phyloP scores from a whole-genome alignment of 345 rosid species.

The Eucalyptus marginata region DNA sequence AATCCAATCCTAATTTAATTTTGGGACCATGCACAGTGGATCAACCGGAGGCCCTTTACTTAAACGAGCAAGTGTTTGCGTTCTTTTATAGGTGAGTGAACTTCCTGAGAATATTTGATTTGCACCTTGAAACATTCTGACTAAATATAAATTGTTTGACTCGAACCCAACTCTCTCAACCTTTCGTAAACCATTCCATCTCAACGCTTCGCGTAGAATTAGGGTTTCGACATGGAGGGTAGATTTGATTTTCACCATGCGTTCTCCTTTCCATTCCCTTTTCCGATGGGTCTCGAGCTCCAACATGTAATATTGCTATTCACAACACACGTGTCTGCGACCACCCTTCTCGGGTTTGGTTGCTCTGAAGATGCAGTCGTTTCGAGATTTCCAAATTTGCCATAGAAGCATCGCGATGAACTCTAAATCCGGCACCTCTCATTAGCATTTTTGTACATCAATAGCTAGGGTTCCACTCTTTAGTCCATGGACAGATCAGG shows the following conservation, averaged over 20 bases:
- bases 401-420: not conserved
- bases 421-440: not conserved
- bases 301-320: not conserved
- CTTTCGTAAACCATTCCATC: not conserved
- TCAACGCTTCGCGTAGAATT: accelerated
- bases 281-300: not conserved
- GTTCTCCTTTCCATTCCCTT: not conserved
- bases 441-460: not conserved
- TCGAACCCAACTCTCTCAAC: not conserved
- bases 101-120: accelerated
- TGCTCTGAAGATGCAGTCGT: too few relatives aligned
- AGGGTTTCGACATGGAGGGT: not conserved
- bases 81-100: accelerated
- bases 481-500: too few relatives aligned
- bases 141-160: not conserved
- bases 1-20: too few relatives aligned
- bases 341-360: not conserved
- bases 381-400: not conserved
- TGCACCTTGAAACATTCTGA: not conserved
- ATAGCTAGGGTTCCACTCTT: not conserved
- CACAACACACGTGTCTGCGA: accelerated
- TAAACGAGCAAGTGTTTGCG: not conserved
- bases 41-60: too few relatives aligned
- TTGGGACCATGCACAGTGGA: not conserved
- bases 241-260: not conserved